phyloP scores from a whole-genome alignment of 2,329 filamentous ascomycete species.

The Aspergillus spinulosporus region DNA sequence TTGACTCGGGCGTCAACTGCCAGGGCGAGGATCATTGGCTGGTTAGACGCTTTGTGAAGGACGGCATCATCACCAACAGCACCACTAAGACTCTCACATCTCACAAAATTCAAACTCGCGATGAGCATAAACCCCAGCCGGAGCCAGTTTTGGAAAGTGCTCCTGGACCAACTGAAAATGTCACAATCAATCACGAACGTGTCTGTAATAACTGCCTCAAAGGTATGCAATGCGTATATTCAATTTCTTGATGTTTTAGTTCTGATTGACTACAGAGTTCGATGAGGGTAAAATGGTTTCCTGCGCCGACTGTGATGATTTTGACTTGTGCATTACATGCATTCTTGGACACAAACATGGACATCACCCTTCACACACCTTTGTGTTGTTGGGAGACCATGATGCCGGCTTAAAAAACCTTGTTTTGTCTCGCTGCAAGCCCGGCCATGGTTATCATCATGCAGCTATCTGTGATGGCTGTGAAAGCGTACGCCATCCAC shows the following conservation, averaged over 20 bases:
- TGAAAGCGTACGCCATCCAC: constrained; percentile 58
- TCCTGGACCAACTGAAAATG: constrained; percentile 25
- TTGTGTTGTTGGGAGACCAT: constrained; percentile 55
- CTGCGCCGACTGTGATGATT: constrained; percentile 83
- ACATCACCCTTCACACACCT: constrained; percentile 85
- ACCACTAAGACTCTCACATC: constrained; percentile 77
- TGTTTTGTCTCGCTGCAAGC: constrained; percentile 67
- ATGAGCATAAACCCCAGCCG: constrained; percentile 20
- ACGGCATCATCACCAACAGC: constrained; percentile 79
- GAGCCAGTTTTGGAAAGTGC: constrained; percentile 28
- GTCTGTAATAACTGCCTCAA: constrained; percentile 66
- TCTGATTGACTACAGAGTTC: constrained; percentile 55
- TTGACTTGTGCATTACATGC: constrained; percentile 84
- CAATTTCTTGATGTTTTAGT: not conserved
- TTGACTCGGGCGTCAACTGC: constrained; percentile 74
- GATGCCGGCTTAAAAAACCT: constrained; percentile 62
- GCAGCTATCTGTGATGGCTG: constrained; percentile 93
- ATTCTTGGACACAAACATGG: constrained; percentile 76
- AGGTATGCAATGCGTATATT: constrained; percentile 44
- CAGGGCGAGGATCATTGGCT: constrained; percentile 82
- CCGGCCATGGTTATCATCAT: constrained; percentile 80
- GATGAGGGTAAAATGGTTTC: constrained; percentile 80
- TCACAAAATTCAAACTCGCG: constrained; percentile 52
- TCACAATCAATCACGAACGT: constrained; percentile 32
- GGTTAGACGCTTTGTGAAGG: constrained; percentile 81